Conservation (phyloP, 164 flowering plant genomes). For the Vitis riparia region DNA sequence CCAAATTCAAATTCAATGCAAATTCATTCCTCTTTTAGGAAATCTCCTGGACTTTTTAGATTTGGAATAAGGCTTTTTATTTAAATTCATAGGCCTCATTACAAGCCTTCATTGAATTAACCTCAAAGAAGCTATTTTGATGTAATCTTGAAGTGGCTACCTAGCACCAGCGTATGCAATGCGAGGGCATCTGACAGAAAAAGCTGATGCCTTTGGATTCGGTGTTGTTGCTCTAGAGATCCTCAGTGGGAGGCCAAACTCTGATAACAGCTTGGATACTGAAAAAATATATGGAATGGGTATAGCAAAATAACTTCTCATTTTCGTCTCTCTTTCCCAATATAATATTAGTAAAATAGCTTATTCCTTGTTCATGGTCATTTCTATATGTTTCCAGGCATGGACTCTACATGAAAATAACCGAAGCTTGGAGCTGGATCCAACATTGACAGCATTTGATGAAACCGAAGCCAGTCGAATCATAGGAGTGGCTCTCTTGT, state of each 20-base stretch:
- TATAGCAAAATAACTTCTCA: not conserved
- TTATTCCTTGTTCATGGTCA: too few species aligned
- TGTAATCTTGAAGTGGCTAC: slow-evolving; percentile 21
- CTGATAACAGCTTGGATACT: slow-evolving; percentile 12
- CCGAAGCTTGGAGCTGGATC: slow-evolving; percentile 35
- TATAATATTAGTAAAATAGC: too few species aligned
- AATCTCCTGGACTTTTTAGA: too few species aligned
- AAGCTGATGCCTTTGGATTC: slow-evolving; percentile 25
- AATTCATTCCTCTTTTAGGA: too few species aligned
- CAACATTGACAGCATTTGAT: slow-evolving; percentile 23
- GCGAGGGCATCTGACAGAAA: slow-evolving; percentile 31
- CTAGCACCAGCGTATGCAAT: slow-evolving; percentile 30
- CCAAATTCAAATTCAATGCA: too few species aligned
- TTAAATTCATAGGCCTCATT: too few species aligned
- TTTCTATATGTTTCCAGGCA: slow-evolving; percentile 28
- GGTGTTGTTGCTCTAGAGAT: slow-evolving; percentile 28
- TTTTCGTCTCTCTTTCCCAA: not conserved
- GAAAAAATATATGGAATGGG: slow-evolving; percentile 28
- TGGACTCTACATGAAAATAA: slow-evolving; percentile 47
- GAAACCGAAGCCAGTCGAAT: slow-evolving; percentile 35
- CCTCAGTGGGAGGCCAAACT: slow-evolving; percentile 26
- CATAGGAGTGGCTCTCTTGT: slow-evolving; percentile 45
- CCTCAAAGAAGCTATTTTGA: too few species aligned
- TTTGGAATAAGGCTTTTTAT: too few species aligned
- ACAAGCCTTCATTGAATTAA: too few species aligned